A percentile compares a stretch with the other conserved stretches of the same genome.
These are phyloP conservation scores for Aspergillus sergii DNA, from an alignment of 2,329 filamentous ascomycete genomes.

Conservation along the genomic window DNA sequence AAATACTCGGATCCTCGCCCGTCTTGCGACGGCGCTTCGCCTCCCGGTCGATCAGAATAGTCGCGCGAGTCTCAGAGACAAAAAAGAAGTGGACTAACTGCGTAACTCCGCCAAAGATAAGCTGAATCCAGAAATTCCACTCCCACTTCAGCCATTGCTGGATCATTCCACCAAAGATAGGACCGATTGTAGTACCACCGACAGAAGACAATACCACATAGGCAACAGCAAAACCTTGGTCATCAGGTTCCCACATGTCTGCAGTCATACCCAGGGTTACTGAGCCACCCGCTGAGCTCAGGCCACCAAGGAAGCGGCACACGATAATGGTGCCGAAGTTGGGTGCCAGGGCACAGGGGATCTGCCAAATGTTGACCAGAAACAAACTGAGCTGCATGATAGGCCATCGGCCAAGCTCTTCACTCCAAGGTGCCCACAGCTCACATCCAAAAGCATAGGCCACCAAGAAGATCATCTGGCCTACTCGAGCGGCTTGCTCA, in stretches of 20 bases:
- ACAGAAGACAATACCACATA: constrained; percentile 79
- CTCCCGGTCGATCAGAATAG: constrained; percentile 59
- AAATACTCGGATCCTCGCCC: constrained; percentile 61
- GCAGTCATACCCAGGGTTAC: constrained; percentile 76
- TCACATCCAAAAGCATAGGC: constrained; percentile 84
- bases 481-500: constrained; percentile 67
- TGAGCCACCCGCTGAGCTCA: constrained; percentile 71
- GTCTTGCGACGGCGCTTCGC: constrained; percentile 58
- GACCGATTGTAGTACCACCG: constrained; percentile 67
- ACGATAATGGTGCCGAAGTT: constrained; percentile 72
- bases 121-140: constrained; percentile 69
- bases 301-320: constrained; percentile 67
- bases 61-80: constrained; percentile 64
- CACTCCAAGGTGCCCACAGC: constrained; percentile 83
- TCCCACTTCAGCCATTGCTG: constrained; percentile 55
- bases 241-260: constrained; percentile 71
- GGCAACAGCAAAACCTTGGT: constrained; percentile 73
- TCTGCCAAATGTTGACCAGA: constrained; percentile 76
- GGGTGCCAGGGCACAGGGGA: constrained; percentile 70
- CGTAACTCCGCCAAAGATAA: constrained; percentile 58
- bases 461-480: constrained; percentile 76
- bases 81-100: constrained; percentile 56
- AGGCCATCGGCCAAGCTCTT: constrained; percentile 79
- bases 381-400: constrained; percentile 73
- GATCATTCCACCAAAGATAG: constrained; percentile 57